Evolutionary conservation across 2,329 filamentous ascomycete genomes (phyloP).

Genomic region (Colletotrichum limetticola): DNA sequence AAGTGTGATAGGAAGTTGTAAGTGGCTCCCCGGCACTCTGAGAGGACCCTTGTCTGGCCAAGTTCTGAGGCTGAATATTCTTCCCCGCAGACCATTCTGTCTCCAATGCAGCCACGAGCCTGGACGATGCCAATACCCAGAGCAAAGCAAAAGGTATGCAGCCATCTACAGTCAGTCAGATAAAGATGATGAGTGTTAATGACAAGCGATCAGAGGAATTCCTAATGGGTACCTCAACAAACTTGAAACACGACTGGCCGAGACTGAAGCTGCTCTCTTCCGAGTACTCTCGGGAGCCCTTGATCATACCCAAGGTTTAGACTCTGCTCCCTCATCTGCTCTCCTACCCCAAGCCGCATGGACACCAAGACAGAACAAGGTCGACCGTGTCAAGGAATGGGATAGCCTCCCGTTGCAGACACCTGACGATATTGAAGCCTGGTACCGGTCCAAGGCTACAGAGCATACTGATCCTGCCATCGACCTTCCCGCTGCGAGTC

Average conservation of each 20-base stretch:
- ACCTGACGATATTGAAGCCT: constrained; percentile 35
- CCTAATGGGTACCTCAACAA: constrained; percentile 52
- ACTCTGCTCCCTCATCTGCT: not conserved
- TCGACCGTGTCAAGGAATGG: constrained; percentile 44
- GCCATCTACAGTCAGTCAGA: not conserved
- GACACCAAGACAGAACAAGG: constrained; percentile 39
- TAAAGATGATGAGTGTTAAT: constrained; percentile 1
- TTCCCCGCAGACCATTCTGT: constrained; percentile 41
- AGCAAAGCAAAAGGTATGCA: constrained; percentile 45
- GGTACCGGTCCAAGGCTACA: constrained; percentile 36
- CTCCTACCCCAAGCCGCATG: constrained; percentile 4
- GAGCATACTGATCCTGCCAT: not conserved
- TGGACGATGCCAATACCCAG: constrained; percentile 45
- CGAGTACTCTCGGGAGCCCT: constrained; percentile 34
- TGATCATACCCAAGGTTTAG: not conserved
- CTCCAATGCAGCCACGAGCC: constrained; percentile 44
- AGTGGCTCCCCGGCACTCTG: not conserved
- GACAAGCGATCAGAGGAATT: constrained; percentile 40
- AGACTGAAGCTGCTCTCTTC: constrained; percentile 44
- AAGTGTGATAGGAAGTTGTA: constrained; percentile 34
- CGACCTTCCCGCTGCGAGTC: constrained; percentile 7
- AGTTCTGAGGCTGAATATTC: constrained; percentile 9
- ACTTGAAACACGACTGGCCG: constrained; percentile 49
- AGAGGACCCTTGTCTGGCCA: constrained; percentile 7
- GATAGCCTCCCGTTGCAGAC: constrained; percentile 39